These are phyloP conservation scores for Coemansia sp. DNA, from an alignment of 192 early-diverging fungal genomes.

Conservation along the genomic window DNA sequence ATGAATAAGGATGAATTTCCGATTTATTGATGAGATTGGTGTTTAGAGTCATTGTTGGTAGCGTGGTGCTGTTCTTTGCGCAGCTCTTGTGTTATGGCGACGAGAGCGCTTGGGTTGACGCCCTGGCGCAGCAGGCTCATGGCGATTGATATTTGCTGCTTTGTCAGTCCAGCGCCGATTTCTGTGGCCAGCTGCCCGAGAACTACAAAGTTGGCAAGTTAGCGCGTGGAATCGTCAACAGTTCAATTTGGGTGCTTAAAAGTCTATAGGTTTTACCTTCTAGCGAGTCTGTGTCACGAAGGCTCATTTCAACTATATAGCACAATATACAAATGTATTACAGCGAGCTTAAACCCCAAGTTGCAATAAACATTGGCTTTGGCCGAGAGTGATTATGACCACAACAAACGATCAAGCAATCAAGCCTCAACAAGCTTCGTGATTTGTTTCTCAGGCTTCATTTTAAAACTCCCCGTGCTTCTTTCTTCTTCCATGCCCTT, in stretches of 20 bases:
- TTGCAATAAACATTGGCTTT: background rate
- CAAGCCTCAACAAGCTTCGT: background rate
- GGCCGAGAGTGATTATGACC: background rate
- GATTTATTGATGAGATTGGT: constrained; percentile 8
- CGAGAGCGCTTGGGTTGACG: constrained; percentile 43
- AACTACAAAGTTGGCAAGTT: constrained; percentile 23
- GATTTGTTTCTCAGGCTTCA: background rate
- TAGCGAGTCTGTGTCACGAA: background rate
- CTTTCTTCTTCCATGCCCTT: background rate
- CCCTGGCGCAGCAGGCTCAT: constrained; percentile 44
- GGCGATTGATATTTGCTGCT: constrained; percentile 40
- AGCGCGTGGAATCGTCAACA: background rate
- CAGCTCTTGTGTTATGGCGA: constrained; percentile 51
- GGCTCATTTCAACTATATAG: background rate
- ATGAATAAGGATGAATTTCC: background rate
- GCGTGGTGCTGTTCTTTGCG: constrained; percentile 27
- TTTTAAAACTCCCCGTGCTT: background rate
- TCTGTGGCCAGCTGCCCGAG: constrained; percentile 37
- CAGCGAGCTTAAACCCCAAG: background rate
- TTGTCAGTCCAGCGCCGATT: constrained; percentile 40
- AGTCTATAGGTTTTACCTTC: constrained; percentile 4
- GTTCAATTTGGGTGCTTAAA: no score
- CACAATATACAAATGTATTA: background rate
- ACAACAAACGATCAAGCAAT: constrained; percentile 12
- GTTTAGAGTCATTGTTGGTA: constrained; percentile 1